Conservation (phyloP, 176 grass and related monocot genomes). For the Triticum urartu region DNA sequence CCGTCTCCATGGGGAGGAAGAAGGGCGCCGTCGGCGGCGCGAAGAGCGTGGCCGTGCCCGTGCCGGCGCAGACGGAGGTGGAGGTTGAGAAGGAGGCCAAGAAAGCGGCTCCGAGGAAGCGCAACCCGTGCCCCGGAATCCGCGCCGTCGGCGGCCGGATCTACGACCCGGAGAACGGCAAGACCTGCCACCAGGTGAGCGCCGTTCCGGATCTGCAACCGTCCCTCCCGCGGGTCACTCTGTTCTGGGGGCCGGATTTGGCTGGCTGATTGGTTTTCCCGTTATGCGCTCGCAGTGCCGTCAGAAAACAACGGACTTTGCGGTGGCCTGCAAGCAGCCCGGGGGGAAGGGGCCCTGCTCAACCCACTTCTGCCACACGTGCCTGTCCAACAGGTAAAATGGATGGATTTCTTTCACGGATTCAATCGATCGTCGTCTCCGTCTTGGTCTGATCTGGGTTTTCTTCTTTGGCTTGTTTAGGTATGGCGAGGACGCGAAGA, state of each 20-base stretch:
- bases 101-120: conserved; percentile 29
- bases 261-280: no score
- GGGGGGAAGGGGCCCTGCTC: conserved; percentile 54
- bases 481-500: background rate
- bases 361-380: conserved; percentile 78
- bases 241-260: no score
- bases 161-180: conserved; percentile 72
- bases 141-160: conserved; percentile 58
- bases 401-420: background rate
- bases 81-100: background rate
- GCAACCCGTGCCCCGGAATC: conserved; percentile 45
- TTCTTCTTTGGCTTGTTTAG: background rate
- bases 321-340: conserved; percentile 63
- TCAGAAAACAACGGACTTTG: conserved; percentile 81
- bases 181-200: conserved; percentile 89
- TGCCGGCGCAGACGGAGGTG: background rate
- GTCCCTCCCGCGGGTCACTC: background rate
- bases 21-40: background rate
- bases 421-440: background rate
- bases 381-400: conserved; percentile 75
- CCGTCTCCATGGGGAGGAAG: background rate
- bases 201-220: background rate
- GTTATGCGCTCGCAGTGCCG: conserved; percentile 51
- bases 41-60: background rate
- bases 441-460: background rate